Base-by-base conservation (phyloP, 1,284 basidiomycete species). In the Trichosporon asahii region DNA sequence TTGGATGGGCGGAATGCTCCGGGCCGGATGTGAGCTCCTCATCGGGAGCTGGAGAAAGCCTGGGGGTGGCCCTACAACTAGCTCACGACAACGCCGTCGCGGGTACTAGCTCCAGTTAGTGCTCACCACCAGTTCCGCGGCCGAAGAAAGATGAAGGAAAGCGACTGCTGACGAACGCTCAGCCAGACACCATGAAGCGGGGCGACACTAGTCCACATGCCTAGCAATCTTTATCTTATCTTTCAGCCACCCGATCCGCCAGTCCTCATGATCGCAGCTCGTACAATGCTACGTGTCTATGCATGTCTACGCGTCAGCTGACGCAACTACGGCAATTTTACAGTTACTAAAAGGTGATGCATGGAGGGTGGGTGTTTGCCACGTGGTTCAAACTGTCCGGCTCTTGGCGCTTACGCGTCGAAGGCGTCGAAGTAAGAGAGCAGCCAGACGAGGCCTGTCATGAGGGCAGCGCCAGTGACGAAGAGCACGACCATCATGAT, bases 211-310 rank as follows among this genome's bases (percentile, higher is more conserved):
- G n/a, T n/a, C n/a, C n/a, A n/a, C n/a, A n/a, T n/a, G n/a, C n/a
- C n/a, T n/a, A n/a, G n/a, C n/a, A n/a, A n/a, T 44, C 9, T 18
- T 44, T 44, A 44, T 44, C 40, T 44, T 44, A 44, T 44, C 40
- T 44, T 5, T n/a, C 40, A 40, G 31, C 31, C 31, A 33, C 31
- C 31, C 11, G 35, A 37, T 37, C 35, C 31, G 31, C 11, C 35
- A 37, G 35, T 14, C 14, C 11, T 44, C 15, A 3, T 9, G 11
- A 15, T 44, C 5, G 40, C 40, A 18, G 15, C 11, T 23, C 7
- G 23, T 11, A 53, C 49, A 53, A 53, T 53, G 49, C 49, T 53
- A 53, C 49, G 49, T 53, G 49, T 53, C 49, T 53, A 53, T 53
- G 49, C 49, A 53, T 53, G 23, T 53, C 49, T 53, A 53, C 23